Percentiles rank a stretch among this genome's conserved stretches.
Evolutionary conservation across 768 basidiomycete genomes (phyloP).

Genomic region (Lactarius hengduanensis): DNA sequence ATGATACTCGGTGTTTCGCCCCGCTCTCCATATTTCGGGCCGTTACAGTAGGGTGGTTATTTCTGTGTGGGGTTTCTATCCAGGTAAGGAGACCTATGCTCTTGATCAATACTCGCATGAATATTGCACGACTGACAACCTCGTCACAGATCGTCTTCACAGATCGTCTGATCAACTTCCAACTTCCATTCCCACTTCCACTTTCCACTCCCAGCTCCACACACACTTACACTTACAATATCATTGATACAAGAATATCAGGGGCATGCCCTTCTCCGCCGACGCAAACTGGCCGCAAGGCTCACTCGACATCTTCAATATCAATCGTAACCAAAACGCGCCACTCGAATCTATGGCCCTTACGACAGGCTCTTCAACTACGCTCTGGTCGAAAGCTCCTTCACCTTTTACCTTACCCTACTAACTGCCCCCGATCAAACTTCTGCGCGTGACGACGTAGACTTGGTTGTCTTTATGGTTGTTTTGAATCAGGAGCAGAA

Average conservation of each 20-base stretch:
- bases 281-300: slow-evolving; percentile 5
- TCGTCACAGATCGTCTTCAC: no score
- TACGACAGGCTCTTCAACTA: slow-evolving; percentile 11
- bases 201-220: no score
- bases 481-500: no score
- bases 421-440: background rate
- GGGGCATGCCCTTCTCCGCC: slow-evolving; percentile 4
- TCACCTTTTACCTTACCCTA: background rate
- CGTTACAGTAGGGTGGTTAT: no score
- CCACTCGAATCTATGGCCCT: slow-evolving; percentile 2
- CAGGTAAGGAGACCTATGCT: no score
- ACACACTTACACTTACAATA: no score
- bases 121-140: no score
- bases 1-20: background rate
- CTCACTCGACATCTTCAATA: background rate
- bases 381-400: background rate
- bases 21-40: background rate
- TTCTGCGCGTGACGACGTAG: background rate
- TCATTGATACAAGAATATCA: no score
- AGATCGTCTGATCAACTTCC: no score
- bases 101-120: no score
- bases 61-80: no score
- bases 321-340: background rate
- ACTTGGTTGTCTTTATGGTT: background rate
- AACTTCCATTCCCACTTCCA: no score